Evolutionary conservation across 2,329 filamentous ascomycete species (phyloP).

Genomic region (Colletotrichum sp.): DNA sequence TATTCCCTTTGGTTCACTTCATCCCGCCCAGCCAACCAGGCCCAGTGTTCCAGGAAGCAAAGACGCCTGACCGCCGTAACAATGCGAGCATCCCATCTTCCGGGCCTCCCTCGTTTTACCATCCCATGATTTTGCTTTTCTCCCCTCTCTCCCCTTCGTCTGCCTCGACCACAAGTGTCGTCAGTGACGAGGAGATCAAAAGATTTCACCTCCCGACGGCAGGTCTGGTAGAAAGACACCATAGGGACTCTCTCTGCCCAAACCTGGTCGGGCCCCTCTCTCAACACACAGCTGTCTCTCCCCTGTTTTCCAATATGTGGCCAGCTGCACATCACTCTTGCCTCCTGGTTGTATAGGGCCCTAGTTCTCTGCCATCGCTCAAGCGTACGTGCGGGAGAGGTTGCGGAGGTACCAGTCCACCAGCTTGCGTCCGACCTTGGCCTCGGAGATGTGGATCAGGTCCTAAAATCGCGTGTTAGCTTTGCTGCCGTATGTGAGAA

Average conservation of each 20-base stretch:
- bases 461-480: constrained; percentile 59
- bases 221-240: neutral
- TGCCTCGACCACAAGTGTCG: constrained; percentile 16
- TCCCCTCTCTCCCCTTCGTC: neutral
- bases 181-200: neutral
- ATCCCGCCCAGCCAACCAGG: constrained; percentile 21
- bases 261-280: neutral
- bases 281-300: neutral
- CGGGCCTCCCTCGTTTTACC: neutral
- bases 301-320: neutral
- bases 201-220: neutral
- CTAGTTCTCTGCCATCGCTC: neutral
- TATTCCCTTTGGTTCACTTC: constrained; percentile 18
- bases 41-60: constrained; percentile 21
- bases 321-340: constrained; percentile 1
- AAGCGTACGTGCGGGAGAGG: constrained; percentile 90
- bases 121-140: neutral
- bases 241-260: constrained; percentile 7
- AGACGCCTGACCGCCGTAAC: constrained; percentile 23
- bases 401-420: constrained; percentile 99
- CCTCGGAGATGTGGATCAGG: constrained; percentile 97
- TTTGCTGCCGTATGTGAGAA: neutral
- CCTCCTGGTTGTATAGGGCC: constrained; percentile 8
- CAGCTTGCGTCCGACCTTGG: constrained; percentile 95
- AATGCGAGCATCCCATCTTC: constrained; percentile 18